A percentile compares a stretch with the other conserved stretches of the same genome.
phyloP scores from a whole-genome alignment of 176 grass and related monocot genomes.

The Aegilops longissima region DNA sequence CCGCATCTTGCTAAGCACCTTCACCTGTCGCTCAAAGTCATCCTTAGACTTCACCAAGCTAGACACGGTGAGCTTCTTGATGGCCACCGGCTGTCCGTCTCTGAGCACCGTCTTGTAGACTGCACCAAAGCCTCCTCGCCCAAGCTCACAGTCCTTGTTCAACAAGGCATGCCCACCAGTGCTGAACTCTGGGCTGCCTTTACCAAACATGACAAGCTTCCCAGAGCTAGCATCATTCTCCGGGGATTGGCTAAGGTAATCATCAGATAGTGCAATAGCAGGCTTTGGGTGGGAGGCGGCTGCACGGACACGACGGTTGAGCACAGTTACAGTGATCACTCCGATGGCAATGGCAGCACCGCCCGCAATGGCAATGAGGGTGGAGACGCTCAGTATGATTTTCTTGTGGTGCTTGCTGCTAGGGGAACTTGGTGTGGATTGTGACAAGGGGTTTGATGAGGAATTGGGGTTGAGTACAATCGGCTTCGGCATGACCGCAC shows the following conservation, averaged over 20 bases:
- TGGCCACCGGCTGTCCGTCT: constrained; percentile 77
- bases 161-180: constrained; percentile 76
- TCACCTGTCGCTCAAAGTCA: constrained; percentile 89
- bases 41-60: constrained; percentile 87
- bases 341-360: constrained; percentile 66
- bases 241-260: constrained; percentile 76
- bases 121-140: constrained; percentile 87
- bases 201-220: constrained; percentile 96
- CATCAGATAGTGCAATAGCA: constrained; percentile 64
- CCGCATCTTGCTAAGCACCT: constrained; percentile 66
- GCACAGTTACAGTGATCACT: constrained; percentile 73
- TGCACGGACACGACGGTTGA: constrained; percentile 57
- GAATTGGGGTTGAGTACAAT: constrained; percentile 96
- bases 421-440: constrained; percentile 25
- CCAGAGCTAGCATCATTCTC: constrained; percentile 71
- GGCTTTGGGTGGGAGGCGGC: constrained; percentile 40
- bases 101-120: constrained; percentile 87
- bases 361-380: constrained; percentile 81
- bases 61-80: constrained; percentile 98
- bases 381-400: constrained; percentile 93
- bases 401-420: constrained; percentile 75
- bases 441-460: constrained; percentile 51
- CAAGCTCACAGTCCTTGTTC: constrained; percentile 96
- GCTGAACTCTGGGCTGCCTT: constrained; percentile 71
- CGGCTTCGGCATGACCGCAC: constrained; percentile 71